Evolutionary conservation across 202 grass and related monocot species (phyloP).

Genomic region (Setaria viridis): DNA sequence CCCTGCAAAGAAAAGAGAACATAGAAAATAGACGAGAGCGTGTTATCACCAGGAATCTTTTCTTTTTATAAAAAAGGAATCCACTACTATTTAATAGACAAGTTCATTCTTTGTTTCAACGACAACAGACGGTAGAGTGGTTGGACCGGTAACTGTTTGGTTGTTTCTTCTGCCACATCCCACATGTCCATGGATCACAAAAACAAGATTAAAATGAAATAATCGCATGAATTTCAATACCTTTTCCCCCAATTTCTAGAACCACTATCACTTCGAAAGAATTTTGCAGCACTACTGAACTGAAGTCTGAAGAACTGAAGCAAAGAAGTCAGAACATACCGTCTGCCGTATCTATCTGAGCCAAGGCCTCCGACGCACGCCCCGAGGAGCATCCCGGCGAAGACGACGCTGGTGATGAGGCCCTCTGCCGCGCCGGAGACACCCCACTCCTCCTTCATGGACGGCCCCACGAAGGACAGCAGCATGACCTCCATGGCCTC

Average conservation of each 20-base stretch:
- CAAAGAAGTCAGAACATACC: neutral
- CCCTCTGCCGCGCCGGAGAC: slow-evolving; percentile 56
- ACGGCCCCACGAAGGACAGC: slow-evolving; percentile 71
- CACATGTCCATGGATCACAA: neutral
- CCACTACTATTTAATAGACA: neutral
- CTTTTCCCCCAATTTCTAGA: neutral
- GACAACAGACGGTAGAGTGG: too few relatives aligned
- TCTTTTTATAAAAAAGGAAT: neutral
- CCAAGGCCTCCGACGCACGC: slow-evolving; percentile 55
- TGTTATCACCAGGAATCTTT: neutral
- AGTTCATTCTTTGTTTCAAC: neutral
- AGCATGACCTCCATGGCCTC: slow-evolving; percentile 82
- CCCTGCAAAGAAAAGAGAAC: slow-evolving; percentile 34
- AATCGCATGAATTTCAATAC: neutral
- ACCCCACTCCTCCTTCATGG: slow-evolving; percentile 59
- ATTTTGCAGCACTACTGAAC: neutral
- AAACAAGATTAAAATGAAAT: neutral
- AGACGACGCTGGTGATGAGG: slow-evolving; percentile 69
- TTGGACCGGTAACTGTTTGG: neutral
- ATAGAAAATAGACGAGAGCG: neutral
- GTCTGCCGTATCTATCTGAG: slow-evolving; percentile 77
- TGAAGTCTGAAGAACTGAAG: neutral
- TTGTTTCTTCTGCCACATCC: neutral
- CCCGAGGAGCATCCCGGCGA: slow-evolving; percentile 70
- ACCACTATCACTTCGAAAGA: neutral